Evolutionary conservation across 2,329 filamentous ascomycete species (phyloP), one percentile per base, ranked within the genome.

Genomic region (Fusarium abutilonis): DNA sequence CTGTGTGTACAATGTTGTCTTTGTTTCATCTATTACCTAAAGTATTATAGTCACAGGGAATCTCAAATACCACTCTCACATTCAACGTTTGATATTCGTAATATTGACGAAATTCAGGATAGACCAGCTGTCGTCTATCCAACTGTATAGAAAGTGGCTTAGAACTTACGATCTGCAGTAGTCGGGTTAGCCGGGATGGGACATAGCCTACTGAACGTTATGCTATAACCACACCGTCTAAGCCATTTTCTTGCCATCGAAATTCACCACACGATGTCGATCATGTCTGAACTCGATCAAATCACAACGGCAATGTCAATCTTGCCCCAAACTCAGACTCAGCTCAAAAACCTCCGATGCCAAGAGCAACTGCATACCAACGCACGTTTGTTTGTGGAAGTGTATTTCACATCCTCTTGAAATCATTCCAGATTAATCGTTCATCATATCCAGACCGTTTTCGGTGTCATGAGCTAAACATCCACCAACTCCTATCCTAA

Each of bases 251-350:
- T 4, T 7, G 1, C 7, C n/a, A 21, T 34, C 14, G 6, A 47
- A 17, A 56, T 45, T 34, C 34, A 19, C 38, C 34, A 34, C 17
- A 29, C 19, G 4, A 19, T 38, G 38, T 34, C 48, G 42, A 60
- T 60, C 55, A 35, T 10, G 10, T 41, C 15, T 21, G n/a, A 44
- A 60, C 56, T 60, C 23, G 48, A 60, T 60, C 56, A 49, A n/a
- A 26, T 1, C 11, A 26, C 14, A 56, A 60, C 56, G 56, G 42
- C 8, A 28, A 17, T 34, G 23, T 35, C 36, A 44, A 56, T 39
- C 13, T 23, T 13, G 57, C 51, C 41, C 8, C 14, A 39, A 62
- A 62, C 36, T 47, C 5, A 61, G 31, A 36, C 45, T 52, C 21
- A 62, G 51, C 56, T 51, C 21, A 14, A n/a, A 19, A 23, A 40